Evolutionary conservation across 345 rosid species (phyloP), one percentile per base, ranked within the genome.

Genomic region (Ceriops decandra): DNA sequence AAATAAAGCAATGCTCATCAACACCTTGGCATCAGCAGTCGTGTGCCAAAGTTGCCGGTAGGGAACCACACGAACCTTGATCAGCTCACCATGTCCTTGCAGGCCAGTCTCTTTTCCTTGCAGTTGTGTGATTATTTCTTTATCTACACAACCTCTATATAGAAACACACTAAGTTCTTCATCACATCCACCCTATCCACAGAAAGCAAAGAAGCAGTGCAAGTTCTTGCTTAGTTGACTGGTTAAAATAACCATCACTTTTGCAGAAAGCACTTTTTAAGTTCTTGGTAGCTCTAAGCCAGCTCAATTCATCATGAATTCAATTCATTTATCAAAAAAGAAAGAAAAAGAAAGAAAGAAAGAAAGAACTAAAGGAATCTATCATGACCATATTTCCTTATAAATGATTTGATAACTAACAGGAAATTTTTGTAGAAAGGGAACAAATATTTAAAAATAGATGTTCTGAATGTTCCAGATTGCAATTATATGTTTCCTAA

Each of bases 71-170:
- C 69, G 80, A 75, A 86, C 95, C 86, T 85, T 90, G 63, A 91
- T 93, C 69, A 91, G 75, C 84, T 93, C 97, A 0, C 97, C 92
- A 5, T 82, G 89, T 30, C 86, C 87, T 1, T 36, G 85, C 27
- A 85, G 89, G 42, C 98, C 97, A 19, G 92, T 77, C 82, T 89
- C 88, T 81, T 85, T 91, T 19, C 96, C 98, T 85, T 87, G 91
- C 56, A 93, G 80, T 62, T 85, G 86, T 35, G 56, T 76, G 74
- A 88, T 85, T 15, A 78, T 70, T 63, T 85, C 92, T 71, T 79
- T 76, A 35, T 78, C 84, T n/a, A 93, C 91, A 63, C 62, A 9
- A 36, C 81, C 83, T 85, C 80, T 84, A 73, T 86, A 91, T 13
- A 91, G 80, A 76, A 89, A 89, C 74, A 93, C 57, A 57, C 95